Evolutionary conservation across 495 filamentous ascomycete species (phyloP), one percentile per base, ranked within the genome.

Genomic region (Pseudotulostoma volvatum): DNA sequence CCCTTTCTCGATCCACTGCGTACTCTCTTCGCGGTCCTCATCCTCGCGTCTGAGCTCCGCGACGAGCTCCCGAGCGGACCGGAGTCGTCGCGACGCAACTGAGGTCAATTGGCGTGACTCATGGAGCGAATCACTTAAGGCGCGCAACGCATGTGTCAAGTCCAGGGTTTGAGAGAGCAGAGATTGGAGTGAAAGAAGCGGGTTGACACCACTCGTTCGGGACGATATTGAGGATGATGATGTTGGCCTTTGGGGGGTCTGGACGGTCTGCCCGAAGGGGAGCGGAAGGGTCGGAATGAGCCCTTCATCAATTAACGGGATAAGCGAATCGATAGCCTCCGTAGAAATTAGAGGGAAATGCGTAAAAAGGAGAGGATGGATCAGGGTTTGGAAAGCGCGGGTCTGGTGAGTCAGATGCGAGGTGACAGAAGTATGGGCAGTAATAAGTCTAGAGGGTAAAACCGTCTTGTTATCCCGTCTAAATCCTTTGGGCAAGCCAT

Each of bases 101-200:
- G 75, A 76, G 1, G 81, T 86, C 0, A 81, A 76, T 52, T 97
- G 90, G 2, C 84, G 73, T n/a, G 75, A 79, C 76, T 95, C 93
- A 56, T 96, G 87, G 15, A 96, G 67, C 0, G 82, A 85, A 53
- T 97, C 90, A n/a, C 80, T 79, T 4, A 97, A 68, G 46, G 81
- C 74, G 42, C 81, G 81, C 33, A 97, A 76, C 1, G 83, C 79
- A 38, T 77, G 68, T 20, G 83, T 74, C 11, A 95, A 70, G 31
- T 90, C 84, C 17, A 76, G 58, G 0, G 85, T 93, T 50, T 65
- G 66, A 1, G 67, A 57, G 42, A 68, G 59, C 3, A 67, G 61
- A 23, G 64, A 56, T 39, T 75, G 66, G n/a, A 77, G 54, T 19
- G 66, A 61, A 17, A 59, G 49, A 55, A 84, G 64, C 0, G 64